Percentiles rank a stretch among this genome's conserved stretches.
These are phyloP conservation scores for Populus trichocarpa DNA, from an alignment of 441 rosid genomes.

Conservation along the genomic window DNA sequence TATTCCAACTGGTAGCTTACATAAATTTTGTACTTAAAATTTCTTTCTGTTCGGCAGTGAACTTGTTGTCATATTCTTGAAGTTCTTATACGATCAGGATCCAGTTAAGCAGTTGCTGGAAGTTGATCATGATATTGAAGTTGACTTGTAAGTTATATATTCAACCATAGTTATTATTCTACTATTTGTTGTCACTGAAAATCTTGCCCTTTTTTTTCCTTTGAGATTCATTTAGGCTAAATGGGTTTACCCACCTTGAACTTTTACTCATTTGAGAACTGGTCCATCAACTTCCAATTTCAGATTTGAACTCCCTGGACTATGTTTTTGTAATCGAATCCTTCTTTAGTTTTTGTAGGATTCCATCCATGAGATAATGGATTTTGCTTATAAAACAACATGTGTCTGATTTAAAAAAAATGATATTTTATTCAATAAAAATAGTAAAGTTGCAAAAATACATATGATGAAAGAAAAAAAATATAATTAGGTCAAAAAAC, in stretches of 20 bases:
- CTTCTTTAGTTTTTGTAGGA: not conserved
- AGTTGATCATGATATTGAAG: slow-evolving; percentile 50
- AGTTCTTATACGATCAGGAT: slow-evolving; percentile 92
- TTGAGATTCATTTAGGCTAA: not conserved
- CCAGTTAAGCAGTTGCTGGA: slow-evolving; percentile 78
- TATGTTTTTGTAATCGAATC: not conserved
- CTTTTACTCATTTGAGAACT: not conserved
- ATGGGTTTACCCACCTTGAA: not conserved
- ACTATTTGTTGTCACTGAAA: slow-evolving; percentile 7
- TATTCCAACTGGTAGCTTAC: slow-evolving; percentile 11
- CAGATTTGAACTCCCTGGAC: not conserved
- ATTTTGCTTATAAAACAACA: not conserved
- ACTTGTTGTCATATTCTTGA: slow-evolving; percentile 83
- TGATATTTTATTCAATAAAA: too few species aligned
- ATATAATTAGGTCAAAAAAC: too few species aligned
- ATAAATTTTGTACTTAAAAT: slow-evolving; percentile 19
- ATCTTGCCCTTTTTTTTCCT: not conserved
- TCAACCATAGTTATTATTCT: slow-evolving; percentile 1
- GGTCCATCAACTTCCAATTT: not conserved
- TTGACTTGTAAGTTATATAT: slow-evolving; percentile 61
- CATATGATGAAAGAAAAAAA: too few species aligned
- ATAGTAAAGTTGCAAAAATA: too few species aligned
- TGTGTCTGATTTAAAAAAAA: too few species aligned
- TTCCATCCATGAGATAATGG: not conserved
- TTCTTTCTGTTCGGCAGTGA: slow-evolving; percentile 60